Conservation (phyloP, 2,329 filamentous ascomycete species). For the Botryotinia calthae region DNA sequence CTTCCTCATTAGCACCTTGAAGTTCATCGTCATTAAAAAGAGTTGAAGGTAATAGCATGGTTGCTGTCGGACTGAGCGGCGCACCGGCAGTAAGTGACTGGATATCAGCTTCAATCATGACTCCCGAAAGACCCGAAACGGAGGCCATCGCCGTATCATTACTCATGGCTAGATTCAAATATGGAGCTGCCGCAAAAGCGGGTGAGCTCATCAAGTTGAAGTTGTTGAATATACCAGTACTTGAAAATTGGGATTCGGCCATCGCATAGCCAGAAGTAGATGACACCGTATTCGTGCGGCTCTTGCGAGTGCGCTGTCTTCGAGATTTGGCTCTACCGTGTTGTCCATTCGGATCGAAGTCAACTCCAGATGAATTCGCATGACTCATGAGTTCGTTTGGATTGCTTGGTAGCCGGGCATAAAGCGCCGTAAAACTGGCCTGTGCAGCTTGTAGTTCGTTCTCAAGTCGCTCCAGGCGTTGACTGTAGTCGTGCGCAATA, state of each 20-base stretch:
- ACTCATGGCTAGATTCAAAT: slow-evolving; percentile 37
- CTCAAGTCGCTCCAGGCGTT: slow-evolving; percentile 33
- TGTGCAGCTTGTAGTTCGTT: slow-evolving; percentile 28
- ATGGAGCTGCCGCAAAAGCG: slow-evolving; percentile 53
- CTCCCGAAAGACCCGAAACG: slow-evolving; percentile 39
- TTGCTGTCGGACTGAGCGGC: slow-evolving; percentile 74
- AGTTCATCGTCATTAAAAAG: slow-evolving; percentile 60
- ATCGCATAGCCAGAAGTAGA: slow-evolving; percentile 36
- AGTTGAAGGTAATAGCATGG: slow-evolving; percentile 68
- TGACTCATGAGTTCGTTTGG: slow-evolving; percentile 36
- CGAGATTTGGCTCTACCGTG: slow-evolving; percentile 40
- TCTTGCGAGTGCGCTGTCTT: slow-evolving; percentile 42
- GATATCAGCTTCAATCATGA: slow-evolving; percentile 60
- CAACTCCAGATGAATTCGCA: slow-evolving; percentile 38
- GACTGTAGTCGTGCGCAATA: slow-evolving; percentile 28
- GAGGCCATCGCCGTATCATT: slow-evolving; percentile 36
- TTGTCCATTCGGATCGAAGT: slow-evolving; percentile 35
- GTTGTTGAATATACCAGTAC: slow-evolving; percentile 44
- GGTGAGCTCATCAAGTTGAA: slow-evolving; percentile 42
- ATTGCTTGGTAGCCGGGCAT: slow-evolving; percentile 31
- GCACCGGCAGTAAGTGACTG: slow-evolving; percentile 61
- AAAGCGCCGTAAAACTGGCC: slow-evolving; percentile 25
- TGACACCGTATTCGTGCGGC: slow-evolving; percentile 41
- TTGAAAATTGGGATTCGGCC: slow-evolving; percentile 40
- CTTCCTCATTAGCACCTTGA: slow-evolving; percentile 42